A percentile compares a stretch with the other conserved stretches of the same genome.
Conservation (phyloP, 768 basidiomycete genomes). For the Amanita polypyramis region DNA sequence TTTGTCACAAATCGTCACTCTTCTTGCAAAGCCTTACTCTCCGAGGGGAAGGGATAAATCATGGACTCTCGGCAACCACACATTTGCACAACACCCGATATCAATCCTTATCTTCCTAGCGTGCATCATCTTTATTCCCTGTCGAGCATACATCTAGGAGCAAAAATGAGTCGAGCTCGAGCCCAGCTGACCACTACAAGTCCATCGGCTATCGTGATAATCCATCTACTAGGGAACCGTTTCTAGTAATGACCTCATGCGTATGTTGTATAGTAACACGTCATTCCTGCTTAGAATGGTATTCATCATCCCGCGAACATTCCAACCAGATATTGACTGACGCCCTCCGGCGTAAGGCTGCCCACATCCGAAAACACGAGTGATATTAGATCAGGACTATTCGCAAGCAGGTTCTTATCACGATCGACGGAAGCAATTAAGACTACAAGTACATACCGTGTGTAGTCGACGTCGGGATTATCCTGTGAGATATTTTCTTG, state of each 20-base stretch:
- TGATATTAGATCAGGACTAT: constrained; percentile 84
- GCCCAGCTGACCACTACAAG: constrained; percentile 9
- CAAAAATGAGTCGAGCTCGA: background rate
- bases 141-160: constrained; percentile 1
- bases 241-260: background rate
- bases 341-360: constrained; percentile 83
- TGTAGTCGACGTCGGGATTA: constrained; percentile 90
- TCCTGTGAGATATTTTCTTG: constrained; percentile 74
- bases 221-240: constrained; percentile 16
- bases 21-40: too few species aligned
- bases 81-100: background rate
- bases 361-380: constrained; percentile 94
- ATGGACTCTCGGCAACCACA: background rate
- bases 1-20: background rate
- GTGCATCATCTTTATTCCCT: background rate
- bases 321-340: constrained; percentile 91
- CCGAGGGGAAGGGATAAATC: background rate
- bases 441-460: constrained; percentile 43
- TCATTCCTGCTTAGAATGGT: background rate
- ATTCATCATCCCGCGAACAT: constrained; percentile 70
- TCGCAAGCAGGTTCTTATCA: constrained; percentile 9
- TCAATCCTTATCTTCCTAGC: background rate
- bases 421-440: constrained; percentile 10
- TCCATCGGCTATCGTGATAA: constrained; percentile 26
- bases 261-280: background rate